phyloP scores from a whole-genome alignment of 2,329 filamentous ascomycete genomes.

The Geosmithia putterillii region DNA sequence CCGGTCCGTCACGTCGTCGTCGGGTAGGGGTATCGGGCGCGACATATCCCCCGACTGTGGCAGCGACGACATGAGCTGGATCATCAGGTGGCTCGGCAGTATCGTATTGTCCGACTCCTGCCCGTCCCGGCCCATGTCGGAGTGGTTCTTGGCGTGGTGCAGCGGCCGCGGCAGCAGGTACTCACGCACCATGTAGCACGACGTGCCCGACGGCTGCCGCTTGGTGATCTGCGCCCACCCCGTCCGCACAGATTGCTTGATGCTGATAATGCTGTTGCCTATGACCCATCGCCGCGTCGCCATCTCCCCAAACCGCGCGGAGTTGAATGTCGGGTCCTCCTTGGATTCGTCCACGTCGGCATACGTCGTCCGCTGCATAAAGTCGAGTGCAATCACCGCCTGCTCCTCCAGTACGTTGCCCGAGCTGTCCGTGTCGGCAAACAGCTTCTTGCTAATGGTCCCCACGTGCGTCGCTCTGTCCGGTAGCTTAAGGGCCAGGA shows the following conservation, averaged over 20 bases:
- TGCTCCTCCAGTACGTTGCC: constrained; percentile 75
- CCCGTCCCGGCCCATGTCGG: constrained; percentile 35
- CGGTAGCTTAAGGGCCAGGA: constrained; percentile 73
- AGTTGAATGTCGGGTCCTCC: constrained; percentile 52
- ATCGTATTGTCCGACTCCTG: constrained; percentile 46
- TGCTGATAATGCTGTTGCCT: constrained; percentile 61
- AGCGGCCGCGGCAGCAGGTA: constrained; percentile 45
- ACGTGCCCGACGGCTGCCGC: constrained; percentile 57
- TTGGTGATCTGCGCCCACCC: constrained; percentile 62
- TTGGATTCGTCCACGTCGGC: constrained; percentile 72
- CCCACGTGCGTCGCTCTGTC: constrained; percentile 75
- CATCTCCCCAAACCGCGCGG: constrained; percentile 52
- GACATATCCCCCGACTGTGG: constrained; percentile 36
- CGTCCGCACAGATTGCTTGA: constrained; percentile 55
- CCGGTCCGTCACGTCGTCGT: constrained; percentile 54
- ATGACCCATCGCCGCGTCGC: constrained; percentile 58
- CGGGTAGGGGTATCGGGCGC: constrained; percentile 64
- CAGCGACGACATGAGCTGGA: constrained; percentile 54
- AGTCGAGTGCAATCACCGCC: constrained; percentile 84
- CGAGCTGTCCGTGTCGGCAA: constrained; percentile 60
- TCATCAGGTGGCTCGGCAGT: constrained; percentile 61
- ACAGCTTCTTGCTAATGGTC: constrained; percentile 83
- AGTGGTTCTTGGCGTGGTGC: constrained; percentile 37
- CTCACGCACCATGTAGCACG: constrained; percentile 46
- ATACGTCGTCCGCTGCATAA: constrained; percentile 82